Conservation (phyloP, 495 filamentous ascomycete species). For the Aspergillus biplanus region DNA sequence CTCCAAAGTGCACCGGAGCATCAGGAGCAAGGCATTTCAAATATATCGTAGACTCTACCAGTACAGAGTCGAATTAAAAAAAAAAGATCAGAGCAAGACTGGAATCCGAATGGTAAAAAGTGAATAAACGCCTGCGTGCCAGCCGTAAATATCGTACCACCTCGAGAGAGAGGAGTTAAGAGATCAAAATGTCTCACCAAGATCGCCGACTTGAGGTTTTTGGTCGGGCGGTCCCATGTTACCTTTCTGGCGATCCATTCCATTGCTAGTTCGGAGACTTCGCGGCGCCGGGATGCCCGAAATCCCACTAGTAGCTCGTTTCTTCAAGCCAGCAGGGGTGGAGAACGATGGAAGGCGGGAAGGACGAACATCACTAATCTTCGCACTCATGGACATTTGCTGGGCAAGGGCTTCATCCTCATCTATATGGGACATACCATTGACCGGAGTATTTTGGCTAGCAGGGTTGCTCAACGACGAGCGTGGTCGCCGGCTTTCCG, state of each 20-base stretch:
- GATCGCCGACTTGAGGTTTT: constrained; percentile 56
- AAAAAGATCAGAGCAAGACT: constrained; percentile 15
- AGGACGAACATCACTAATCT: constrained; percentile 29
- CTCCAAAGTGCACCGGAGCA: constrained; percentile 10
- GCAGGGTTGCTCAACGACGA: constrained; percentile 52
- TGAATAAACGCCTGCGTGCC: constrained; percentile 23
- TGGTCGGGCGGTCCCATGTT: constrained; percentile 57
- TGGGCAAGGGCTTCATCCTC: constrained; percentile 46
- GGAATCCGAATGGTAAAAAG: constrained; percentile 24
- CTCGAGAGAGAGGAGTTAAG: constrained; percentile 7
- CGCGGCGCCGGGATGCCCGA: constrained; percentile 54
- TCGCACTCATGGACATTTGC: constrained; percentile 41
- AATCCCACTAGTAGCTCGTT: constrained; percentile 57
- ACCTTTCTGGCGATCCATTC: constrained; percentile 49
- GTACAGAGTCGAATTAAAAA: constrained; percentile 20
- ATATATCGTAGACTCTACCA: constrained; percentile 21
- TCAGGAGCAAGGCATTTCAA: constrained; percentile 12
- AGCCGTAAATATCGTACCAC: constrained; percentile 27
- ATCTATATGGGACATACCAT: constrained; percentile 48
- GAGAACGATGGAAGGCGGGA: constrained; percentile 44
- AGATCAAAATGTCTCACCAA: constrained; percentile 69
- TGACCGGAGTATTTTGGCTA: constrained; percentile 35
- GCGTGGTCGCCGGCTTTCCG: constrained; percentile 50
- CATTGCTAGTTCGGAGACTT: constrained; percentile 53
- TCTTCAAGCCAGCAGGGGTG: constrained; percentile 42